Evolutionary conservation across 23 red algal genomes (phyloP), one percentile per base, ranked within the genome.

Genomic region (Chondrus crispus): DNA sequence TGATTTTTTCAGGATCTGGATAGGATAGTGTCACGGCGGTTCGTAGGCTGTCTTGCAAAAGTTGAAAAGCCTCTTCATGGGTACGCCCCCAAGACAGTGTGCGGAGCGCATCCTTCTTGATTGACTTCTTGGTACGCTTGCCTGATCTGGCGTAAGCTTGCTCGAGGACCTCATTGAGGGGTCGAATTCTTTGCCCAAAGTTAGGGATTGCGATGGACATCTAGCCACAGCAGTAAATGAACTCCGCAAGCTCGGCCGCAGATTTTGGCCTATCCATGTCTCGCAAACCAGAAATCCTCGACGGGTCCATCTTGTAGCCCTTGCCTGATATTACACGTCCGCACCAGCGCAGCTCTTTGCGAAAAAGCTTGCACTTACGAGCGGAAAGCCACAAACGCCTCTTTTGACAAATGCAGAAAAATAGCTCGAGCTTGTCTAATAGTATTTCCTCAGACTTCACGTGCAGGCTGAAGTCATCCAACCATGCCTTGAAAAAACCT

Each of bases 401-500:
- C 41, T 62, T 38, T 30, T 40, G n/a, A 29, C 78, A 82, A 8
- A 82, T 57, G 28, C 32, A 24, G 13, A 60, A 58, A 45, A 66
- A 82, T 30, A 22, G 29, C 24, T 29, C 24, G 9, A 82, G 43
- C 14, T 74, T 39, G 1, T 55, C 39, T 0, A 92, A 46, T 4
- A 84, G 63, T 2, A n/a, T 76, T 18, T 1, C 29, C 24, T 92
- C 88, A 68, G 52, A 24, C 18, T 75, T 55, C 0, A 77, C 79
- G 32, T 92, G 46, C 2, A 92, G 43, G 9, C 5, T 58, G 30
- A 82, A 82, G 41, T 82, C 78, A 12, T 82, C 78, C 28, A 82
- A 6, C 46, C 78, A 82, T 38, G 78, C 45, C 28, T 82, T 82
- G 52, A 82, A 7, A 9, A 29, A n/a, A n/a, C 7, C 78, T 4